A percentile compares a stretch with the other conserved stretches of the same genome.
phyloP scores from a whole-genome alignment of 257 asterid genomes.

The Fraxinus americana region DNA sequence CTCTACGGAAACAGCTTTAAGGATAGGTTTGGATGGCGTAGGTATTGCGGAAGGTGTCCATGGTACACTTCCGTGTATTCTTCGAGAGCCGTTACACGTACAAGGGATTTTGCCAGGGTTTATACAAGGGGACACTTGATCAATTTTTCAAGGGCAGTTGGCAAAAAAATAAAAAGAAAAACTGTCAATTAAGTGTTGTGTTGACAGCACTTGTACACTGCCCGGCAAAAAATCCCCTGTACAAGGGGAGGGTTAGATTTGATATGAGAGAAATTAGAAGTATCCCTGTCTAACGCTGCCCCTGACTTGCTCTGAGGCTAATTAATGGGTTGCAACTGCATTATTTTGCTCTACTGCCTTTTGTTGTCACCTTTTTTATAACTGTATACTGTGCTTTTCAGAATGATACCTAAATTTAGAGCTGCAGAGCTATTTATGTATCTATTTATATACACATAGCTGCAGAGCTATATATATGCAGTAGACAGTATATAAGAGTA shows the following conservation, averaged over 20 bases:
- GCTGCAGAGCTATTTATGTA: neutral
- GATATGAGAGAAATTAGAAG: neutral
- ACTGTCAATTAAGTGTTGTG: too few relatives aligned
- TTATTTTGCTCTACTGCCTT: neutral
- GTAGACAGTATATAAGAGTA: neutral
- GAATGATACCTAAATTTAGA: neutral
- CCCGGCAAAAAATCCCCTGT: too few relatives aligned
- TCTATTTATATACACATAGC: neutral
- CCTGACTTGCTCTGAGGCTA: conserved; percentile 4
- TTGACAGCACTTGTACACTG: too few relatives aligned
- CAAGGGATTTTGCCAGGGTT: too few relatives aligned
- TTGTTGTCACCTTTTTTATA: neutral
- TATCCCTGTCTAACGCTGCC: neutral
- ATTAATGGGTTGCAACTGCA: conserved; percentile 21
- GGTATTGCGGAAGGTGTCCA: neutral
- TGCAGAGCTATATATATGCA: neutral
- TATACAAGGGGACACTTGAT: too few relatives aligned
- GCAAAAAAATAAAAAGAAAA: too few relatives aligned
- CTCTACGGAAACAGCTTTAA: neutral
- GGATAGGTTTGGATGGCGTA: neutral
- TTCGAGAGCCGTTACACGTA: too few relatives aligned
- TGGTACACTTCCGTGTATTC: too few relatives aligned
- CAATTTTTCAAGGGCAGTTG: too few relatives aligned
- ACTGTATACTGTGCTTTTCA: neutral
- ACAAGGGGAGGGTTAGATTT: too few relatives aligned